Conservation (phyloP, 768 basidiomycete genomes). For the Mycena crocata region DNA sequence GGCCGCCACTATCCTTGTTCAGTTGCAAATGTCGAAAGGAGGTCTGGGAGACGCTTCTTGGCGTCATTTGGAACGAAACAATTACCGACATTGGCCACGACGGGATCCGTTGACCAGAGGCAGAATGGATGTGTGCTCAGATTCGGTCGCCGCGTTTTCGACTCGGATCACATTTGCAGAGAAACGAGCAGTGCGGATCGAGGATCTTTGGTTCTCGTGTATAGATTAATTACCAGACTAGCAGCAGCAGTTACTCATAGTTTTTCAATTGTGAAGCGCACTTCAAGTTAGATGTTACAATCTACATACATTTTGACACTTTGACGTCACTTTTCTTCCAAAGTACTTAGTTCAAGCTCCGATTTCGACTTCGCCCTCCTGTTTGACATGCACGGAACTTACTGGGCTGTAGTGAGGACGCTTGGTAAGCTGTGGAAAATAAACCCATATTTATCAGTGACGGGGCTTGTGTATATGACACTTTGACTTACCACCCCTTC, state of each 20-base stretch:
- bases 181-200: too few relatives aligned
- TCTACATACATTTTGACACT: constrained; percentile 4
- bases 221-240: constrained; percentile 8
- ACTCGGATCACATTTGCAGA: too few relatives aligned
- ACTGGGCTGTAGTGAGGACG: not conserved
- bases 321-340: not conserved
- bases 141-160: too few relatives aligned
- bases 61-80: too few relatives aligned
- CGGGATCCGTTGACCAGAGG: too few relatives aligned
- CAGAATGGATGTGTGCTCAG: too few relatives aligned
- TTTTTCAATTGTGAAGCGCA: too few relatives aligned
- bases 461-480: not conserved
- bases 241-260: constrained; percentile 17
- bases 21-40: too few relatives aligned
- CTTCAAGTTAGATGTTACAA: not conserved
- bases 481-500: not conserved
- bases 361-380: not conserved
- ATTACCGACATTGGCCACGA: too few relatives aligned
- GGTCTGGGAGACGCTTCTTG: too few relatives aligned
- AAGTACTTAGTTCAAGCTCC: not conserved
- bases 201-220: too few relatives aligned
- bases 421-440: constrained; percentile 11
- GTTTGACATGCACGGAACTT: not conserved
- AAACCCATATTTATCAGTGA: not conserved
- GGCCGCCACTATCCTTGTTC: too few relatives aligned